These are phyloP conservation scores for Ilex aquifolium DNA, from an alignment of 257 asterid genomes.

Conservation along the genomic window DNA sequence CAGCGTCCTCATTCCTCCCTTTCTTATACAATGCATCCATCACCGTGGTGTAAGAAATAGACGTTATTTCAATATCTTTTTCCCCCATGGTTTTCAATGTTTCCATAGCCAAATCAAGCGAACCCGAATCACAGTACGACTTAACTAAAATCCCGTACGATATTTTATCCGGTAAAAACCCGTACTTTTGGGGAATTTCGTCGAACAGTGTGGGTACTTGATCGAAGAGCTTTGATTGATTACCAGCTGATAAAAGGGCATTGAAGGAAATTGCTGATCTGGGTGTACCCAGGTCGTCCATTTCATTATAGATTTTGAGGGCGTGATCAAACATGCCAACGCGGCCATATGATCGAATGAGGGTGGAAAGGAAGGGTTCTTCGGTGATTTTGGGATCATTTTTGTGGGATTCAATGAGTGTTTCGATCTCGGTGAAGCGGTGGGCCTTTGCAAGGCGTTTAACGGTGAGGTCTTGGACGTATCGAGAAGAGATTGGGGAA, in stretches of 20 bases:
- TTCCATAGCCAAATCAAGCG: constrained; percentile 44
- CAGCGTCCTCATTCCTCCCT: constrained; percentile 51
- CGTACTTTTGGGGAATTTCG: constrained; percentile 49
- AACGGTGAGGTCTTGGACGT: constrained; percentile 63
- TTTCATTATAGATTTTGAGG: constrained; percentile 40
- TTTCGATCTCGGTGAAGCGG: constrained; percentile 60
- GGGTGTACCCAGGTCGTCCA: constrained; percentile 69
- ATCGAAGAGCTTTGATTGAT: constrained; percentile 34
- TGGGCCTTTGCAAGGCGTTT: constrained; percentile 67
- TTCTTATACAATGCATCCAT: constrained; percentile 50
- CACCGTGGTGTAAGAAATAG: constrained; percentile 39
- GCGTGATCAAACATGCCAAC: constrained; percentile 80
- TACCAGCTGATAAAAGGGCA: constrained; percentile 51
- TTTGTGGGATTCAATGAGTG: constrained; percentile 73
- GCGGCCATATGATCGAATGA: constrained; percentile 72
- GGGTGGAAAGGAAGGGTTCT: constrained; percentile 61
- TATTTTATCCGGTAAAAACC: constrained; percentile 48
- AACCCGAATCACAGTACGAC: constrained; percentile 66
- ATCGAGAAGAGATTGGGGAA: constrained; percentile 47
- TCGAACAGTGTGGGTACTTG: constrained; percentile 51
- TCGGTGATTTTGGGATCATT: constrained; percentile 48
- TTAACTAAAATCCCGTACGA: constrained; percentile 63
- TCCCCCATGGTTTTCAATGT: constrained; percentile 52
- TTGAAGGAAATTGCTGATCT: constrained; percentile 63
- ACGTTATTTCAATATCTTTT: constrained; percentile 41